A percentile compares a stretch with the other conserved stretches of the same genome.
Conservation (phyloP, 352 stramenopile species). For the Phytophthora sansomeana region DNA sequence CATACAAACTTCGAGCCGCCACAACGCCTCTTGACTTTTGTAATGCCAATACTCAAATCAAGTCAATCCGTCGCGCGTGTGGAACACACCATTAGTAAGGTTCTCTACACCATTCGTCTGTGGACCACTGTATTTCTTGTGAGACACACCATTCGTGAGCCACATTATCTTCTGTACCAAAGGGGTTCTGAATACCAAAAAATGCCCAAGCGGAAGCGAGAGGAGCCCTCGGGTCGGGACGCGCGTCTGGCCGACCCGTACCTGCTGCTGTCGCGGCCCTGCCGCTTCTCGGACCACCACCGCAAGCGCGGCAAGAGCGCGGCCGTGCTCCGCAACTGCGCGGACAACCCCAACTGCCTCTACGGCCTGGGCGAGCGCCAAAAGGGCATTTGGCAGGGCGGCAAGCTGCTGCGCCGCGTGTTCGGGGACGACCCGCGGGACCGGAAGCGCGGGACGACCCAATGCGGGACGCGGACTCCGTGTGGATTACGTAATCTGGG, state of each 20-base stretch:
- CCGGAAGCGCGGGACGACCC: conserved; percentile 30
- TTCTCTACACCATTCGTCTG: too few species aligned
- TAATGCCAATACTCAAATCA: too few species aligned
- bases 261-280: conserved; percentile 47
- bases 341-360: conserved; percentile 87
- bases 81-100: too few species aligned
- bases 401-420: conserved; percentile 56
- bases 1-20: too few species aligned
- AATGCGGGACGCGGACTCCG: conserved; percentile 29
- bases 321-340: conserved; percentile 66
- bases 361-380: conserved; percentile 84
- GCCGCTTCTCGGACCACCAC: conserved; percentile 67
- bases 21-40: too few species aligned
- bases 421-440: conserved; percentile 79
- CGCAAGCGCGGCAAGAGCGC: conserved; percentile 53
- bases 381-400: conserved; percentile 75
- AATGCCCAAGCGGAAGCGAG: conserved; percentile 64
- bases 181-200: too few species aligned
- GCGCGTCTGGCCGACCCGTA: conserved; percentile 71
- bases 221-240: conserved; percentile 43
- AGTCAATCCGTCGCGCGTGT: too few species aligned
- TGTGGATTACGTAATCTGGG: conserved; percentile 86
- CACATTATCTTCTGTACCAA: too few species aligned
- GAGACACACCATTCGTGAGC: too few species aligned
- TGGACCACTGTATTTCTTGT: too few species aligned